Evolutionary conservation across 164 flowering plant species (phyloP).

Genomic region (Platanus orientalis): DNA sequence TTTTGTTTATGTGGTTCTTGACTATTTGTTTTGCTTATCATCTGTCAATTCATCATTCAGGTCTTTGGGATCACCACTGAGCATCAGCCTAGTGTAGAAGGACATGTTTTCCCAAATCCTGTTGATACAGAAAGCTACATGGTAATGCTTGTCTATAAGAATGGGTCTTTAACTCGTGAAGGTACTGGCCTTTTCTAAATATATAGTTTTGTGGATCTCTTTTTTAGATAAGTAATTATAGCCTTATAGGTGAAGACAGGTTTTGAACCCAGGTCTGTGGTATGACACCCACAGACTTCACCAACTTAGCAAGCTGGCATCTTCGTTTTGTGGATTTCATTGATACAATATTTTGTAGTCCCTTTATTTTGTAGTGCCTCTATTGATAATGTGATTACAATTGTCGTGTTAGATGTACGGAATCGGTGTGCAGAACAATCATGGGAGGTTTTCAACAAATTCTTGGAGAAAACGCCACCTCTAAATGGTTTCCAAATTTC

Average conservation of each 20-base stretch:
- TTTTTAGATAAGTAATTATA: no score
- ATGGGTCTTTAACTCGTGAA: conserved; percentile 95
- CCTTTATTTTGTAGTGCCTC: no score
- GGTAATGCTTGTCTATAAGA: conserved; percentile 91
- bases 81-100: conserved; percentile 74
- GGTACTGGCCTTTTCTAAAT: conserved; percentile 31
- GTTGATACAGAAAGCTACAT: conserved; percentile 74
- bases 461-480: conserved; percentile 64
- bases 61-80: conserved; percentile 87
- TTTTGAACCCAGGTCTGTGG: no score
- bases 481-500: conserved; percentile 57
- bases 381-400: neutral
- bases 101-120: conserved; percentile 94
- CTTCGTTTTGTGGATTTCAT: no score
- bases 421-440: conserved; percentile 64
- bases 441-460: conserved; percentile 78
- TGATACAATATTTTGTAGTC: neutral
- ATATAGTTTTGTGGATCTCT: no score
- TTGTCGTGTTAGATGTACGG: conserved; percentile 59
- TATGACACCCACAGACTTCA: no score
- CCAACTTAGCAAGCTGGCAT: no score
- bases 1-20: neutral
- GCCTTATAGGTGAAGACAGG: no score
- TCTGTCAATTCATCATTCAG: conserved; percentile 25
- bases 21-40: neutral